Evolutionary conservation across 306 rosid species (phyloP), one percentile per base, ranked within the genome.

Genomic region (Albizia julibrissin): DNA sequence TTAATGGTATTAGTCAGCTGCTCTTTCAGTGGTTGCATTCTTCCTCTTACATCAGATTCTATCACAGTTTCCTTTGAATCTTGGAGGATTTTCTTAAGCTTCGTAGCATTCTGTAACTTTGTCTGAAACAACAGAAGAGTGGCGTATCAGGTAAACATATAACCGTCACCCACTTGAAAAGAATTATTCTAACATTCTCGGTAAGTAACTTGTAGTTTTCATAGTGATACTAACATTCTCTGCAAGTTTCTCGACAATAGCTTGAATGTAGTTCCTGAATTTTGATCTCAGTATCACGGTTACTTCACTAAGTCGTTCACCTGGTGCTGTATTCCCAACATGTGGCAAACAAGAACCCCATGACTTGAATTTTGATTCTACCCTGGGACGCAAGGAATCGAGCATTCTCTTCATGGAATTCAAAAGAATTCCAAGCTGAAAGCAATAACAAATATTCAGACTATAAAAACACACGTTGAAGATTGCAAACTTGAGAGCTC

Each of bases 221-320:
- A 29, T 72, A 83, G 52, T 83, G 75, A 70, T 78, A 91, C 98
- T 83, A 75, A 96, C 99, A 89, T 96, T 96, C 74, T 92, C 98
- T 27, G 84, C 85, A 6, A 96, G 94, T 79, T 92, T 96, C 84
- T 96, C 99, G 82, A 93, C 97, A 22, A 91, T 90, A 59, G 94
- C 97, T 85, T 93, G 99, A 46, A 96, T 33, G 83, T 93, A 92
- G 77, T 90, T 93, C 89, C 98, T 90, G 82, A 96, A 96, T 85
- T 96, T 96, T 10, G 99, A 91, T 84, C 99, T 93, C 76, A 93
- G 85, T 97, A 96, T 96, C 80, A 96, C 98, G 1, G 99, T 90
- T 58, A 96, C 99, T 88, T 96, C 98, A 69, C 98, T 96, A 65
- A 93, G 98, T 80, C 97, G 92, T 84, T 96, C 99, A 71, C 99